Base-by-base conservation (phyloP, 305 asterid genomes). In the Salvia sclarea region DNA sequence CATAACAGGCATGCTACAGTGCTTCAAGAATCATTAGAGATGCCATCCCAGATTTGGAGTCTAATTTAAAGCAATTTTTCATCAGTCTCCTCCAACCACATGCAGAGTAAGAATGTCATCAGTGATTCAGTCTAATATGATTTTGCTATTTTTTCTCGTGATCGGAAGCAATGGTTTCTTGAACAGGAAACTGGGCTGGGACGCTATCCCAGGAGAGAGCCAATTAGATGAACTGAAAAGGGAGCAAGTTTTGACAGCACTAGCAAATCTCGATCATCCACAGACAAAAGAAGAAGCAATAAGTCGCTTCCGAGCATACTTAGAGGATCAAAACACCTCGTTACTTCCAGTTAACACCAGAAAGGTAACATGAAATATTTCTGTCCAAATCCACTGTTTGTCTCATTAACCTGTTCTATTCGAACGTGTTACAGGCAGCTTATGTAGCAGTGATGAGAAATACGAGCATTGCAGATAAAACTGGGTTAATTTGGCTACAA, bases 321-420 rank as follows among this genome's bases (percentile, higher is more conserved):
- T 77, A 10, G 62, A 70, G 2, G 79, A 75, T 35, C 49, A 22
- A 47, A 69, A 61, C 78, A 58, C 81, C 43, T 37, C 79, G 41
- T 10, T 75, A 22, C 81, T 81, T 44, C 79, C 83, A 6, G 81
- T 72, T 33, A 77, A 81, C 61, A 60, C 73, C 49, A 69, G 85
- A 78, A 75, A 64, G 61, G 81, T 80, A 69, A 60, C 28, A 79
- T 50, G 21, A 17, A 2, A 45, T 35, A 1, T 24, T 67, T 50
- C 20, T 49, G 22, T 48, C 28, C 61, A 35, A 28, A 17, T 72
- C 20, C 14, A 0, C 24, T 17, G 21, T 20, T 37, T 37, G n/a
- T 61, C 20, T 20, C 12, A 2, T 56, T 64, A 8, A 54, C 60
- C 31, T 18, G 2, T n/a, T 30, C 21, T 48, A 35, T 12, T 11